These are phyloP conservation scores for Theobroma grandiflorum DNA, from an alignment of 441 rosid species.

Conservation along the genomic window DNA sequence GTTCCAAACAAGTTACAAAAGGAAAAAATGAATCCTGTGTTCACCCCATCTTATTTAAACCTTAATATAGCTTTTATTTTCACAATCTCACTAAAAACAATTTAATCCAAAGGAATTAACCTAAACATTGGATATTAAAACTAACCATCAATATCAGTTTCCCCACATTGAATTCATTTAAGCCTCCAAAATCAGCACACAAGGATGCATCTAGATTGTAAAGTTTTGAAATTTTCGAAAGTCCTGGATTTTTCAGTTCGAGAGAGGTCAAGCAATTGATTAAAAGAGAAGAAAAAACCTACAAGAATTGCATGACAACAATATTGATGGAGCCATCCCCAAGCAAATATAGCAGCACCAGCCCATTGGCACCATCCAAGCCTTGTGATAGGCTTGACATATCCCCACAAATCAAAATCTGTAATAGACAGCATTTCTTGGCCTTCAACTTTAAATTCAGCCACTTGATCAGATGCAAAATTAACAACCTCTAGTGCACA, in stretches of 20 bases:
- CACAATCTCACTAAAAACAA: background rate
- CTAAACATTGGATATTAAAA: background rate
- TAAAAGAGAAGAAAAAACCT: constrained; percentile 22
- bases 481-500: constrained; percentile 31
- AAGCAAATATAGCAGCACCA: constrained; percentile 41
- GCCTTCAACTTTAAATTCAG: constrained; percentile 38
- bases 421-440: constrained; percentile 26
- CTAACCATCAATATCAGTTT: background rate
- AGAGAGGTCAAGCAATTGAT: background rate
- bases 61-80: background rate
- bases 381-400: constrained; percentile 36
- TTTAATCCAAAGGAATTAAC: background rate
- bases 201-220: background rate
- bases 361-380: constrained; percentile 46
- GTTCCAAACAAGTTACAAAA: background rate
- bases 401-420: constrained; percentile 32
- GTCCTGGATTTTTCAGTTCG: background rate
- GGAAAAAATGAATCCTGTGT: background rate
- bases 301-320: constrained; percentile 46
- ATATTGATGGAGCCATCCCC: constrained; percentile 49
- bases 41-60: background rate
- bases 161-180: background rate
- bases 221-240: background rate
- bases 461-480: constrained; percentile 37
- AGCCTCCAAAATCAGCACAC: background rate